Evolutionary conservation across 2,329 filamentous ascomycete species (phyloP).

Genomic region (Cercospora sp.): DNA sequence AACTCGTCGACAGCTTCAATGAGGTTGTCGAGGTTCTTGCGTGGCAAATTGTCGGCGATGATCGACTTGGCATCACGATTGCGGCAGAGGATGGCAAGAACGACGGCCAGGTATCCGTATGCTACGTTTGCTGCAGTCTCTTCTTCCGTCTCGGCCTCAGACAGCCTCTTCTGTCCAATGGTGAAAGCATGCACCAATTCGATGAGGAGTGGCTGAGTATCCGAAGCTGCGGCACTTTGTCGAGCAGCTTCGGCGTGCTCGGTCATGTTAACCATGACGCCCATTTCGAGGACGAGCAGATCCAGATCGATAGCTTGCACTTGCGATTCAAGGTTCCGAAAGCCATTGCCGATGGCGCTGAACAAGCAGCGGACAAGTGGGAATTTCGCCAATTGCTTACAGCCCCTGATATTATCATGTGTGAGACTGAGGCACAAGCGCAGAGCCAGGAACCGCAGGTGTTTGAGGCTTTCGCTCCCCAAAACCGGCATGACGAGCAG

Average conservation of each 20-base stretch:
- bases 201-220: conserved; percentile 22
- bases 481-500: conserved; percentile 24
- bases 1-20: conserved; percentile 63
- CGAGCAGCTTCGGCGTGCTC: conserved; percentile 69
- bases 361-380: conserved; percentile 50
- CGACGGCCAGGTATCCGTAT: conserved; percentile 80
- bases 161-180: conserved; percentile 31
- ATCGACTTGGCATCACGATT: conserved; percentile 45
- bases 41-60: conserved; percentile 43
- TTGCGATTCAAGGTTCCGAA: conserved; percentile 24
- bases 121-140: conserved; percentile 79
- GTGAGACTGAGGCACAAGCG: conserved; percentile 81
- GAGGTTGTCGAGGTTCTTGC: conserved; percentile 51
- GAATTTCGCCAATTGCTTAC: conserved; percentile 62
- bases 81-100: conserved; percentile 78
- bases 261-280: conserved; percentile 82
- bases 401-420: conserved; percentile 72
- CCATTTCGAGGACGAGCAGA: conserved; percentile 73
- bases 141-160: conserved; percentile 64
- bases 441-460: conserved; percentile 51
- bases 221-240: conserved; percentile 17
- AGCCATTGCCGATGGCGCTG: conserved; percentile 31
- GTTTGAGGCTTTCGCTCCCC: conserved; percentile 14
- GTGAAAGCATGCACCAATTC: conserved; percentile 34
- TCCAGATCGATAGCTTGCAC: conserved; percentile 57